Evolutionary conservation across 495 filamentous ascomycete species (phyloP).

Genomic region (Penicillium salamii): DNA sequence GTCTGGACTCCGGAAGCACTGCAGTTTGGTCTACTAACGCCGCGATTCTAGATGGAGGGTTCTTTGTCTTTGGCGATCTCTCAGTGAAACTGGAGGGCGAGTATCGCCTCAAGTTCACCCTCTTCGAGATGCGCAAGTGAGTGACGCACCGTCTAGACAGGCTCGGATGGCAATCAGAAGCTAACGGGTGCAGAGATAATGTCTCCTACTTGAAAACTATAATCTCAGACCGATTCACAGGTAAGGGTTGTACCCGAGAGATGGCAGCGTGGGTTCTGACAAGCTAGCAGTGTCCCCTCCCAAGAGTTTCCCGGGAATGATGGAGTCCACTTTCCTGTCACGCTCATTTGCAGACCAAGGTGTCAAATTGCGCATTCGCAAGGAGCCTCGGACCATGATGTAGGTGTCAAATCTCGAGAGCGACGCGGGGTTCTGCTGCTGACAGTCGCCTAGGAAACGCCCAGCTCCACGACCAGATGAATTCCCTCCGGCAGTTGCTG

Average conservation of each 20-base stretch:
- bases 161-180: background rate
- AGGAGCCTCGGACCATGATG: slow-evolving; percentile 68
- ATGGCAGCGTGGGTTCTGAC: slow-evolving; percentile 15
- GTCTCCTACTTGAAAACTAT: slow-evolving; percentile 69
- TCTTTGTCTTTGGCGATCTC: slow-evolving; percentile 95
- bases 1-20: slow-evolving; percentile 11
- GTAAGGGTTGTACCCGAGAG: slow-evolving; percentile 36
- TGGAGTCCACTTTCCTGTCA: slow-evolving; percentile 88
- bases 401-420: slow-evolving; percentile 26
- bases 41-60: slow-evolving; percentile 69
- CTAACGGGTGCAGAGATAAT: slow-evolving; percentile 32
- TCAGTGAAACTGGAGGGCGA: slow-evolving; percentile 79
- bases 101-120: slow-evolving; percentile 77
- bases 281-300: slow-evolving; percentile 57
- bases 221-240: slow-evolving; percentile 70
- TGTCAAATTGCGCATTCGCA: slow-evolving; percentile 82
- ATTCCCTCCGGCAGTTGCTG: slow-evolving; percentile 32
- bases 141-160: slow-evolving; percentile 18
- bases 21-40: slow-evolving; percentile 14
- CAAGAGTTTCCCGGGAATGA: slow-evolving; percentile 84
- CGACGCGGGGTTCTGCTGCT: slow-evolving; percentile 6
- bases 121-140: slow-evolving; percentile 81
- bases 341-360: slow-evolving; percentile 95
- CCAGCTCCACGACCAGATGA: slow-evolving; percentile 35
- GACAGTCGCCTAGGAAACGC: slow-evolving; percentile 37